A percentile compares a stretch with the other conserved stretches of the same genome.
phyloP scores from a whole-genome alignment of 2,329 filamentous ascomycete species.

The Cucurbitaria berberidis region DNA sequence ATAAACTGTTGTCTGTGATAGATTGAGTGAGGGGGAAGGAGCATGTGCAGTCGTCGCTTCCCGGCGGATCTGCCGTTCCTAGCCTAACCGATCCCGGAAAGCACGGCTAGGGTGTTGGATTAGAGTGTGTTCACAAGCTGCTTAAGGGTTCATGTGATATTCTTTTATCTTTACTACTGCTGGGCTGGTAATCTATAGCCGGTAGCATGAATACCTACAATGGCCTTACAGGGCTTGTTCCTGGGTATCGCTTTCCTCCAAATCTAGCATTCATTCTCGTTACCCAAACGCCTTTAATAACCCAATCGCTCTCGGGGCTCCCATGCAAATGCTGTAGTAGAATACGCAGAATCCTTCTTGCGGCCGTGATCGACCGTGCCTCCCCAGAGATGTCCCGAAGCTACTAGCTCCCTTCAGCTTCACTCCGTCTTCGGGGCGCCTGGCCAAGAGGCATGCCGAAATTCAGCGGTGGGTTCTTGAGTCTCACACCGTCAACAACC shows the following conservation, averaged over 20 bases:
- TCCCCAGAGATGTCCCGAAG: background rate
- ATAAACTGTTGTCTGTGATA: background rate
- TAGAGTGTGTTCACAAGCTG: background rate
- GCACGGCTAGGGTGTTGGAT: background rate
- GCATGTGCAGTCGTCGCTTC: background rate
- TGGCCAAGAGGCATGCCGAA: conserved; percentile 45
- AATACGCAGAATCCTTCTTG: background rate
- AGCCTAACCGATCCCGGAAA: background rate
- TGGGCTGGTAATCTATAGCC: conserved; percentile 29
- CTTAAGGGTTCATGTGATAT: background rate
- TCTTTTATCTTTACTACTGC: conserved; percentile 8
- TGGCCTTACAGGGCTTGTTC: conserved; percentile 5
- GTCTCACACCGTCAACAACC: conserved; percentile 40
- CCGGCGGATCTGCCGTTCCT: background rate
- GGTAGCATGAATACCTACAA: conserved; percentile 13
- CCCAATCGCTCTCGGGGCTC: background rate
- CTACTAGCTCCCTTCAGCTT: background rate
- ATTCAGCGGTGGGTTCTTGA: conserved; percentile 46
- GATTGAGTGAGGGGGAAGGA: background rate
- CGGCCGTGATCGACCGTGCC: background rate
- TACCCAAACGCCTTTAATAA: background rate
- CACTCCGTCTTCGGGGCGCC: conserved; percentile 6
- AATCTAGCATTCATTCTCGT: background rate
- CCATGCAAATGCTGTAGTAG: background rate
- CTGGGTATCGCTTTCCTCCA: conserved; percentile 14